Evolutionary conservation across 495 filamentous ascomycete species (phyloP).

Genomic region (Penicillium fimorum): DNA sequence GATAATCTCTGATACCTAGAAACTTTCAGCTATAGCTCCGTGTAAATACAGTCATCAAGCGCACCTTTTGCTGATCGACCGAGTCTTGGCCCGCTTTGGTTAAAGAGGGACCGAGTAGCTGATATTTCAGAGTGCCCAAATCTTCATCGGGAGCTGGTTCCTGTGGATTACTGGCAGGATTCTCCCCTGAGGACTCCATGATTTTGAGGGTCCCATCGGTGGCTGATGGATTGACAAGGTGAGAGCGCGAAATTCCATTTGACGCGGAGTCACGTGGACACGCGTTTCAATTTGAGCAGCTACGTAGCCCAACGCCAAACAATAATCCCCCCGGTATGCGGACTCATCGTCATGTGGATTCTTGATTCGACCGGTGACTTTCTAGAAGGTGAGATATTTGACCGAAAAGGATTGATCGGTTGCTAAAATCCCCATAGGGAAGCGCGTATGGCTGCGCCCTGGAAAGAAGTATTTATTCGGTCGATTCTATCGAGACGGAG

Average conservation of each 20-base stretch:
- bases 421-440: constrained; percentile 48
- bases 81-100: constrained; percentile 92
- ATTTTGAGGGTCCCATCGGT: constrained; percentile 19
- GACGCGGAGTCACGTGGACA: constrained; percentile 39
- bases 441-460: constrained; percentile 77
- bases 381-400: constrained; percentile 33
- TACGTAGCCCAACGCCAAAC: neutral
- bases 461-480: constrained; percentile 81
- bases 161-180: constrained; percentile 15
- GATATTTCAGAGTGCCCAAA: constrained; percentile 61
- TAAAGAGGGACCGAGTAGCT: constrained; percentile 85
- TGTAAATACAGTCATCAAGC: neutral
- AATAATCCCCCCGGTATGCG: constrained; percentile 3
- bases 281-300: constrained; percentile 35
- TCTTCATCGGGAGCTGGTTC: constrained; percentile 19
- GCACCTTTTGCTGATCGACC: constrained; percentile 86
- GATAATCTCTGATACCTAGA: constrained; percentile 88
- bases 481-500: constrained; percentile 53
- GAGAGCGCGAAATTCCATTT: constrained; percentile 6
- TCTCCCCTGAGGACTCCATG: constrained; percentile 27
- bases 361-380: constrained; percentile 48
- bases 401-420: neutral
- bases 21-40: constrained; percentile 2
- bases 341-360: constrained; percentile 42
- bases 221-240: constrained; percentile 15